These are phyloP conservation scores for Zygoascus hellenicus DNA, from an alignment of 1,139 yeast species.

Conservation along the genomic window DNA sequence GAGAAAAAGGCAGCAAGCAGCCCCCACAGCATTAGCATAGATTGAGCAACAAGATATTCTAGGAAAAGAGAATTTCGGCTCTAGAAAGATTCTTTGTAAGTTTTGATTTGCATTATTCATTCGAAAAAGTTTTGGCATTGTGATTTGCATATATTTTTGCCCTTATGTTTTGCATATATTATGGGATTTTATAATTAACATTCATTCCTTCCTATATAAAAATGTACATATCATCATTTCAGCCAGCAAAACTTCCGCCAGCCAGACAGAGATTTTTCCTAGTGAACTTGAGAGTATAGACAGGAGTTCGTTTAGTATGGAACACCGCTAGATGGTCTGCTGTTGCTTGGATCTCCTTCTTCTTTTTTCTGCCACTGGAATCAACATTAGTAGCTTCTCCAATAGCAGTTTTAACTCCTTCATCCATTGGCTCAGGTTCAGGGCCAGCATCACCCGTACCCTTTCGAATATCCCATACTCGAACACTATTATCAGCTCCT, in stretches of 20 bases:
- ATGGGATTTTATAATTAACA: too few relatives aligned
- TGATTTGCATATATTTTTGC: too few relatives aligned
- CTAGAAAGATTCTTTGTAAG: too few relatives aligned
- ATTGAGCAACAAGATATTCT: too few relatives aligned
- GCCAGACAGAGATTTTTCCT: constrained; percentile 86
- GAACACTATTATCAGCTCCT: constrained; percentile 86
- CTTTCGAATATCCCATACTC: constrained; percentile 93
- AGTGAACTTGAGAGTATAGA: constrained; percentile 87
- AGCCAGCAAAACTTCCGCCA: constrained; percentile 72
- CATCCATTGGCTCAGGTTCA: constrained; percentile 63
- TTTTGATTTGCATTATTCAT: too few relatives aligned
- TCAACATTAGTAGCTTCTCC: constrained; percentile 17
- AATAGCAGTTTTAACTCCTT: constrained; percentile 15
- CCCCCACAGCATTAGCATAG: too few relatives aligned
- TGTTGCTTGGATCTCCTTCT: constrained; percentile 70
- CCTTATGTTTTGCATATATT: too few relatives aligned
- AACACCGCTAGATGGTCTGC: constrained; percentile 90
- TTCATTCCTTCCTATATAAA: too few relatives aligned
- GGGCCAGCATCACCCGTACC: constrained; percentile 78
- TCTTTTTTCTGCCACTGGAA: constrained; percentile 42
- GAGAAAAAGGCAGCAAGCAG: too few relatives aligned
- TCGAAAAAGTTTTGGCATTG: too few relatives aligned
- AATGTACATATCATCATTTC: constrained; percentile 25
- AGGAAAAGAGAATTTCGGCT: too few relatives aligned
- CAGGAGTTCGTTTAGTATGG: constrained; percentile 91